A percentile compares a stretch with the other conserved stretches of the same genome.
Conservation (phyloP, 768 basidiomycete species). For the Cystofilobasidium macerans region DNA sequence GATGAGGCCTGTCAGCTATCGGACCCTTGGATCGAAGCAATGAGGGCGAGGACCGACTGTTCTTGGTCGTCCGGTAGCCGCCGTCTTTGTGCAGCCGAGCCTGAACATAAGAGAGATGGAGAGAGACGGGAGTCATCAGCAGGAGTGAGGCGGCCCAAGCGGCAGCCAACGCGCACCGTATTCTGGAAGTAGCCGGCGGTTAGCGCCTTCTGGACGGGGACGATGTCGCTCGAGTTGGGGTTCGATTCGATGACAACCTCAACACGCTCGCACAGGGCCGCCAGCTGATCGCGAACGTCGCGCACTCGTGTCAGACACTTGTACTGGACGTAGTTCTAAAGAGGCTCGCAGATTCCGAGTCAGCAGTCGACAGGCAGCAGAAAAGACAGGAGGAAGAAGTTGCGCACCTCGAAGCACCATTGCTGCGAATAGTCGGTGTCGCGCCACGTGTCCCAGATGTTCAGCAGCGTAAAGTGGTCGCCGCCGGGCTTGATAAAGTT, state of each 20-base stretch:
- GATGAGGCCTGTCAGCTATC: background rate
- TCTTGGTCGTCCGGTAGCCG: slow-evolving; percentile 93
- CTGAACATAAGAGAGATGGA: slow-evolving; percentile 38
- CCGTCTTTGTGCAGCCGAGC: slow-evolving; percentile 90
- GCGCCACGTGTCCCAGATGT: slow-evolving; percentile 98
- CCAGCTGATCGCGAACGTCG: slow-evolving; percentile 91
- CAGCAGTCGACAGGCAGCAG: background rate
- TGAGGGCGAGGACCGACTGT: slow-evolving; percentile 34
- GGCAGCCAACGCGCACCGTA: slow-evolving; percentile 25
- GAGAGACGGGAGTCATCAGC: background rate
- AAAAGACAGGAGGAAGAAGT: background rate
- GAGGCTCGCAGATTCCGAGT: no score
- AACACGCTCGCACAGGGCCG: slow-evolving; percentile 89
- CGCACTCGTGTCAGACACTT: slow-evolving; percentile 88
- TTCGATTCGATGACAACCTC: slow-evolving; percentile 80
- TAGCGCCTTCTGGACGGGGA: slow-evolving; percentile 86
- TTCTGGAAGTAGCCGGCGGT: slow-evolving; percentile 60
- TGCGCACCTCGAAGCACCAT: slow-evolving; percentile 72
- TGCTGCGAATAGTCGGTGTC: slow-evolving; percentile 95
- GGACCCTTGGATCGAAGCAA: background rate
- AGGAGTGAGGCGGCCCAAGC: background rate
- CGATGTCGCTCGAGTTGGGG: slow-evolving; percentile 85
- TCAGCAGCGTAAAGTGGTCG: slow-evolving; percentile 93
- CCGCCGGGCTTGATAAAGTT: slow-evolving; percentile 93
- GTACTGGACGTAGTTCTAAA: slow-evolving; percentile 71